Conservation (phyloP, 2,329 filamentous ascomycete species). For the Hypoxylon sp. region DNA sequence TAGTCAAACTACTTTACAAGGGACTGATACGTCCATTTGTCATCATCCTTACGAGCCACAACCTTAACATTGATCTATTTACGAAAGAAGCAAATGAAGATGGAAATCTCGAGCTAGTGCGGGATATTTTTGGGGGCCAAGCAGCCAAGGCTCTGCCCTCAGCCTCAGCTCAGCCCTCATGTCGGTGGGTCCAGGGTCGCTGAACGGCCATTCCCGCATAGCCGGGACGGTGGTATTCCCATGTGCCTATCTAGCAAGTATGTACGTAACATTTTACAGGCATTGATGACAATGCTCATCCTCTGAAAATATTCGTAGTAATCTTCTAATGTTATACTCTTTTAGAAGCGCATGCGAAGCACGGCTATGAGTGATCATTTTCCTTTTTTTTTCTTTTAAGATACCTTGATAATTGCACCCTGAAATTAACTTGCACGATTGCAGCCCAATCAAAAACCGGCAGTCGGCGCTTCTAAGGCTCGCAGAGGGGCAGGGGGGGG, state of each 20-base stretch:
- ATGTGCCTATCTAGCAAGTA: background rate
- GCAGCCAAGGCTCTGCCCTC: constrained; percentile 20
- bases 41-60: constrained; percentile 24
- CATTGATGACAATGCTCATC: background rate
- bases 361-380: constrained; percentile 2
- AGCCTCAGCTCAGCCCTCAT: constrained; percentile 50
- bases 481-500: no score
- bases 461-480: constrained; percentile 36
- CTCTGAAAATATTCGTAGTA: background rate
- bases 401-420: constrained; percentile 4
- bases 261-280: background rate
- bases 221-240: constrained; percentile 19
- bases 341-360: background rate
- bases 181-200: constrained; percentile 10
- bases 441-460: constrained; percentile 36
- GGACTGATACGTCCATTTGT: constrained; percentile 10
- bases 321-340: background rate
- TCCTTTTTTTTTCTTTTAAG: background rate
- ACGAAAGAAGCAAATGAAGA: background rate
- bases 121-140: constrained; percentile 42
- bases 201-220: constrained; percentile 32
- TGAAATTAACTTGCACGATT: constrained; percentile 12
- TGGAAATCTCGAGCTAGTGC: constrained; percentile 3
- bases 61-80: constrained; percentile 16
- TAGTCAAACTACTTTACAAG: background rate